Percentiles rank a stretch among this genome's conserved stretches.
Conservation (phyloP, 2,329 filamentous ascomycete species). For the Ophiosphaerella herpotricha region DNA sequence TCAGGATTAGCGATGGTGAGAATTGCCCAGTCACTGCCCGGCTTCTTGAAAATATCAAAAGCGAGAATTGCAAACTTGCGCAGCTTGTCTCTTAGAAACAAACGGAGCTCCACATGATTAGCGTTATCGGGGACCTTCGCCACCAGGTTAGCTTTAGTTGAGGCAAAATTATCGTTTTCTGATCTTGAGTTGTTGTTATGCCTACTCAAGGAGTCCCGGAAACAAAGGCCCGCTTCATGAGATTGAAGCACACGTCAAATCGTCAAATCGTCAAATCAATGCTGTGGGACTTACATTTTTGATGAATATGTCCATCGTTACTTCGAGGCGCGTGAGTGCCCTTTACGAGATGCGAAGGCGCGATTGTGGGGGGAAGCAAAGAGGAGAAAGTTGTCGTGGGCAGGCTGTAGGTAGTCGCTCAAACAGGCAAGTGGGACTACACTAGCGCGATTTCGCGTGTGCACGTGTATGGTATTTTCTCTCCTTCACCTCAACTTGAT, state of each 20-base stretch:
- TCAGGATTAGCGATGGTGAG: slow-evolving; percentile 52
- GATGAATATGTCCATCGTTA: slow-evolving; percentile 32
- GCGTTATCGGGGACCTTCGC: slow-evolving; percentile 45
- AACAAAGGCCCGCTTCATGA: no score
- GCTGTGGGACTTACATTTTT: slow-evolving; percentile 18
- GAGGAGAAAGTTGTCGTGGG: not conserved
- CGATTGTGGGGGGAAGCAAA: not conserved
- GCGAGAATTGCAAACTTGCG: slow-evolving; percentile 45
- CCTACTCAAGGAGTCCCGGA: no score
- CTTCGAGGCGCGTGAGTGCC: not conserved
- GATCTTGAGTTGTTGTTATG: no score
- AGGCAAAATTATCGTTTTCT: no score
- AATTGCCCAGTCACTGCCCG: slow-evolving; percentile 41
- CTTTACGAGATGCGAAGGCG: not conserved
- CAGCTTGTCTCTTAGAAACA: slow-evolving; percentile 48
- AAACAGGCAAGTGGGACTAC: slow-evolving; percentile 5
- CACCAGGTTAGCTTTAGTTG: not conserved
- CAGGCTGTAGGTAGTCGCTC: not conserved
- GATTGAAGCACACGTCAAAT: not conserved
- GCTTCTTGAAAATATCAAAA: slow-evolving; percentile 53
- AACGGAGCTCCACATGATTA: slow-evolving; percentile 49
- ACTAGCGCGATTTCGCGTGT: slow-evolving; percentile 2
- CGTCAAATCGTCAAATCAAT: not conserved
- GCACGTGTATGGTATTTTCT: slow-evolving; percentile 6
- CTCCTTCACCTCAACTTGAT: slow-evolving; percentile 4